A percentile compares a stretch with the other conserved stretches of the same genome.
Conservation (phyloP, 257 asterid genomes). For the Gentiana macrophylla region DNA sequence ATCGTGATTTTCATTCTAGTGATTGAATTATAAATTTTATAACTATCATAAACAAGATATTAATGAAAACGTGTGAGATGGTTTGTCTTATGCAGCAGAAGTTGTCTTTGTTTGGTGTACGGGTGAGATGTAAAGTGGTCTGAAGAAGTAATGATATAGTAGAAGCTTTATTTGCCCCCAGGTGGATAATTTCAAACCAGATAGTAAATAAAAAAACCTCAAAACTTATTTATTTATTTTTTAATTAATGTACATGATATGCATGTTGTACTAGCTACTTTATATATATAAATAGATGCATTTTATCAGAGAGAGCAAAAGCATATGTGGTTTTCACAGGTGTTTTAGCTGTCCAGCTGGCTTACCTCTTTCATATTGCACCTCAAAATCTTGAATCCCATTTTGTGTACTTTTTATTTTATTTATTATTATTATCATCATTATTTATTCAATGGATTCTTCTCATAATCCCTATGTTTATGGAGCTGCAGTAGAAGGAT, state of each 20-base stretch:
- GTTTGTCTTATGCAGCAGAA: constrained; percentile 9
- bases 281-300: not conserved
- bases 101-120: constrained; percentile 18
- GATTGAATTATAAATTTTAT: not conserved
- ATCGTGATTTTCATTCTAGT: too few species aligned
- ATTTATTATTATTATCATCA: not conserved
- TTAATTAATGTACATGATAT: constrained; percentile 20
- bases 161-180: constrained; percentile 12
- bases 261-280: constrained; percentile 20
- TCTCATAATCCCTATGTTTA: constrained; percentile 11
- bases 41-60: too few species aligned
- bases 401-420: constrained; percentile 4
- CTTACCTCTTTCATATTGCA: not conserved
- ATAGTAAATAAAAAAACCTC: too few species aligned
- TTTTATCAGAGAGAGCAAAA: constrained; percentile 11
- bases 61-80: not conserved
- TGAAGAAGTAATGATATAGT: constrained; percentile 1
- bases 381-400: not conserved
- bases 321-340: constrained; percentile 18
- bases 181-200: constrained; percentile 13
- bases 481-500: constrained; percentile 29
- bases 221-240: not conserved
- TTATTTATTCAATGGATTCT: constrained; percentile 18
- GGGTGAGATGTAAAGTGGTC: constrained; percentile 13
- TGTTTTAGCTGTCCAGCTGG: constrained; percentile 6